Evolutionary conservation across 2,329 filamentous ascomycete species (phyloP).

Genomic region (Sporothrix euskadiensis): DNA sequence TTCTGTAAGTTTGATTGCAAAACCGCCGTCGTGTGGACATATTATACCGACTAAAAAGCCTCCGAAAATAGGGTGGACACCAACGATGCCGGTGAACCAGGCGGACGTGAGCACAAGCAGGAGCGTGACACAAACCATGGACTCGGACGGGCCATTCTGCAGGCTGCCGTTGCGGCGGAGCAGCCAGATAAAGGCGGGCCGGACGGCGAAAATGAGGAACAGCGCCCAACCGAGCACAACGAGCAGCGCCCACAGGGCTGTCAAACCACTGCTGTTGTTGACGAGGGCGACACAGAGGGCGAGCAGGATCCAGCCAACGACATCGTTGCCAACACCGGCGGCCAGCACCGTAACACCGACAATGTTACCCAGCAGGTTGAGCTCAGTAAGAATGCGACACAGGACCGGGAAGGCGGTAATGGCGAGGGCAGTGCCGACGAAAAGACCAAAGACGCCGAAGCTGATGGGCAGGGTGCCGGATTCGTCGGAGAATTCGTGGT

Average conservation of each 20-base stretch:
- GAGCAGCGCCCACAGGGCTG: slow-evolving; percentile 82
- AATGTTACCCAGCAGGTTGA: slow-evolving; percentile 78
- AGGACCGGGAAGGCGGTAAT: slow-evolving; percentile 92
- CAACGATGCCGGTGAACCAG: slow-evolving; percentile 86
- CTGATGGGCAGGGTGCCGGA: slow-evolving; percentile 44
- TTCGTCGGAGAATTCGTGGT: slow-evolving; percentile 65
- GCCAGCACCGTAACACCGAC: slow-evolving; percentile 88
- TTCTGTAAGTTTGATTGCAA: slow-evolving; percentile 86
- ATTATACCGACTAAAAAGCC: slow-evolving; percentile 88
- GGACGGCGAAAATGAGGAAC: slow-evolving; percentile 71
- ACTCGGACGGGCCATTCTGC: slow-evolving; percentile 84
- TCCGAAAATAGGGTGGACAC: slow-evolving; percentile 91
- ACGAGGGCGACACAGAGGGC: slow-evolving; percentile 91
- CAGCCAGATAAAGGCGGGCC: slow-evolving; percentile 72
- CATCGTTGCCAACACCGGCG: slow-evolving; percentile 90
- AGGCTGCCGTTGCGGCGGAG: slow-evolving; percentile 73
- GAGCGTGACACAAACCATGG: slow-evolving; percentile 78
- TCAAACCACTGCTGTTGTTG: slow-evolving; percentile 79
- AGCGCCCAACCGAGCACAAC: slow-evolving; percentile 72
- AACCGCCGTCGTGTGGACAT: slow-evolving; percentile 84
- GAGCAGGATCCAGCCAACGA: slow-evolving; percentile 86
- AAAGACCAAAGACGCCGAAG: slow-evolving; percentile 62
- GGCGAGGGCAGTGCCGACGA: slow-evolving; percentile 89
- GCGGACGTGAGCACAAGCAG: slow-evolving; percentile 75
- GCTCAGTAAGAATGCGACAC: slow-evolving; percentile 87